Percentiles rank a stretch among this genome's conserved stretches.
These are phyloP conservation scores for Argentina anserina DNA, from an alignment of 306 rosid genomes.

Conservation along the genomic window DNA sequence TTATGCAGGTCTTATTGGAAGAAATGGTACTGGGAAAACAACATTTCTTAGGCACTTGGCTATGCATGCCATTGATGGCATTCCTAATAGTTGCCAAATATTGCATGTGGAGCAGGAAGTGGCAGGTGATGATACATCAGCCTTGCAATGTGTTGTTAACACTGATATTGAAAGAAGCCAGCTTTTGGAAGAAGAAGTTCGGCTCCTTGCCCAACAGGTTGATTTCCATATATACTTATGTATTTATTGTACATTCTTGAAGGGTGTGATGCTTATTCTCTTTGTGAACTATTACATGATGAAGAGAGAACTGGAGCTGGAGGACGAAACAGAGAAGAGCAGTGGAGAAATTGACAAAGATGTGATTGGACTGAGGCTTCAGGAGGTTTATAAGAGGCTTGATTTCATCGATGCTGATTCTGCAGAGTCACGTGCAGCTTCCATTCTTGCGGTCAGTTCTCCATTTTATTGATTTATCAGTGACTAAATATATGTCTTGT, in stretches of 20 bases:
- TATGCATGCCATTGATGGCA: slow-evolving; percentile 95
- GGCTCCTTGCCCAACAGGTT: slow-evolving; percentile 70
- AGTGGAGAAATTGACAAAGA: slow-evolving; percentile 48
- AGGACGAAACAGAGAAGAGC: slow-evolving; percentile 43
- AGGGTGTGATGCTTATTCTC: slow-evolving; percentile 7
- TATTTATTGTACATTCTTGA: background rate
- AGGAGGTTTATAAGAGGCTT: slow-evolving; percentile 92
- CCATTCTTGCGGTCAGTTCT: slow-evolving; percentile 89
- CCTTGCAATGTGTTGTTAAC: slow-evolving; percentile 94
- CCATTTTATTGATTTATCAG: slow-evolving; percentile 22
- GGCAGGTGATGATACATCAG: slow-evolving; percentile 71
- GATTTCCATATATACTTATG: background rate
- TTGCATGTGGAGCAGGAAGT: slow-evolving; percentile 98
- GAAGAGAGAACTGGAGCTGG: slow-evolving; percentile 69
- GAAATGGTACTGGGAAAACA: slow-evolving; percentile 96
- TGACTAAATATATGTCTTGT: slow-evolving; percentile 4
- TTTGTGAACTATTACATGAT: slow-evolving; percentile 23
- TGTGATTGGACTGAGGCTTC: slow-evolving; percentile 61
- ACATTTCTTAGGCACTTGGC: slow-evolving; percentile 98
- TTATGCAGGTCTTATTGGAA: slow-evolving; percentile 81
- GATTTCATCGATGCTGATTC: slow-evolving; percentile 87
- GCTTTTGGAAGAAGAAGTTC: slow-evolving; percentile 77
- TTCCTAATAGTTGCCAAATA: slow-evolving; percentile 88
- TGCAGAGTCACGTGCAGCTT: slow-evolving; percentile 93
- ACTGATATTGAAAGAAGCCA: slow-evolving; percentile 83